Evolutionary conservation across 2,329 filamentous ascomycete genomes (phyloP), one percentile per base, ranked within the genome.

Genomic region (Venturia carpophila): DNA sequence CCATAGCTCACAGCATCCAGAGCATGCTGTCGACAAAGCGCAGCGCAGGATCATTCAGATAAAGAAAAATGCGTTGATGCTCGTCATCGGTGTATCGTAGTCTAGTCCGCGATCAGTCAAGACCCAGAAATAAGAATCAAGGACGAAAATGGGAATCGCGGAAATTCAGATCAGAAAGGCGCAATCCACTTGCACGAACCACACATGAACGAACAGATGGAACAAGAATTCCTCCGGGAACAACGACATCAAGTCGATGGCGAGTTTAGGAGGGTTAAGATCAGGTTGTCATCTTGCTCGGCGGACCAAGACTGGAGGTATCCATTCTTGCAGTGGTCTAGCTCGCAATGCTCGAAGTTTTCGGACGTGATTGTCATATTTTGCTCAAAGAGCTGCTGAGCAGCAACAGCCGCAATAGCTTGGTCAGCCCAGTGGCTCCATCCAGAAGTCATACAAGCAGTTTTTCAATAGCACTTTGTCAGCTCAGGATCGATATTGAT

Each of bases 41-140:
- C 5, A 17, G 13, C 27, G 24, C 10, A 1, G 15, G 27, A 30
- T 6, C 1, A 15, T 34, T 21, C 13, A 17, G 30, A 17, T 34
- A 15, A 19, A 3, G 13, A 4, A 34, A 58, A 11, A 17, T 55
- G 27, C 27, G 3, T 30, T 9, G 34, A 58, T n/a, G 30, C 30
- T 58, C 27, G 15, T 37, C 27, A 58, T 58, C 52, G 30, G 27
- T 37, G 52, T 37, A 19, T n/a, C 30, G 17, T 37, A 58, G 30
- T 58, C 52, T 58, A 58, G 27, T 58, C n/a, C 52, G 52, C 52
- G 52, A 58, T 58, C 52, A 58, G 52, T 11, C 52, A 39, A 58
- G 30, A 34, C 37, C 17, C 52, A 58, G 19, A 58, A 37, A 37
- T 37, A 58, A n/a, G 1, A n/a, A 9, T 37, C 2, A 58, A 24